Percentiles rank a stretch among this genome's conserved stretches.
phyloP scores from a whole-genome alignment of 1,284 basidiomycete species.

The Porodaedalea pini region DNA sequence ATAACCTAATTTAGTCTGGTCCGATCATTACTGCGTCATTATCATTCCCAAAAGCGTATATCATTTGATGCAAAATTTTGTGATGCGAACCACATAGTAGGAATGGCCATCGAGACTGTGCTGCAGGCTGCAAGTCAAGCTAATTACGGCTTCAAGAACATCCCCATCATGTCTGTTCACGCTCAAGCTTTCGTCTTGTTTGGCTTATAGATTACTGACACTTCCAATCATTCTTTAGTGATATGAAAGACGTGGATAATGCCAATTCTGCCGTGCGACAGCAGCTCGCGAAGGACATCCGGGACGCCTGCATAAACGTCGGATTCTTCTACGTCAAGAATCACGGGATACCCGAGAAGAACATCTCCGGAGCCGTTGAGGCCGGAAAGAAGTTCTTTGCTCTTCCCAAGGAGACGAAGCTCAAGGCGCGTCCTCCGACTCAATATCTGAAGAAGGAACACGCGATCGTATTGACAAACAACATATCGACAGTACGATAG shows the following conservation, averaged over 20 bases:
- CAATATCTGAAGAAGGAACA: too few relatives aligned
- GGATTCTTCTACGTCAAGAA: conserved; percentile 83
- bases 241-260: conserved; percentile 45
- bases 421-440: too few relatives aligned
- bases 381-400: conserved; percentile 62
- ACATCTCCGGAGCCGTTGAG: conserved; percentile 44
- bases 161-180: conserved; percentile 36
- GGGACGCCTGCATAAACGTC: conserved; percentile 67
- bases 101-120: conserved; percentile 18
- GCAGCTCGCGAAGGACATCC: conserved; percentile 54
- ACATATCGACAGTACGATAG: conserved; percentile 61
- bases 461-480: too few relatives aligned
- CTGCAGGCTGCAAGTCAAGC: conserved; percentile 28
- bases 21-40: too few relatives aligned
- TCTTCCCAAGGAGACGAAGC: conserved; percentile 54
- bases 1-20: too few relatives aligned
- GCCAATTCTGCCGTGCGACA: conserved; percentile 40
- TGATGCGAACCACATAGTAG: too few relatives aligned
- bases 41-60: too few relatives aligned
- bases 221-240: too few relatives aligned
- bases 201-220: too few relatives aligned
- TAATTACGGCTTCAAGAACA: conserved; percentile 31
- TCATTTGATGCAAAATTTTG: too few relatives aligned
- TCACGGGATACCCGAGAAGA: conserved; percentile 56
- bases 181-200: too few relatives aligned